Percentiles rank a stretch among this genome's conserved stretches.
Evolutionary conservation across 805 yeast species (phyloP).

Genomic region (Candida michaelii): DNA sequence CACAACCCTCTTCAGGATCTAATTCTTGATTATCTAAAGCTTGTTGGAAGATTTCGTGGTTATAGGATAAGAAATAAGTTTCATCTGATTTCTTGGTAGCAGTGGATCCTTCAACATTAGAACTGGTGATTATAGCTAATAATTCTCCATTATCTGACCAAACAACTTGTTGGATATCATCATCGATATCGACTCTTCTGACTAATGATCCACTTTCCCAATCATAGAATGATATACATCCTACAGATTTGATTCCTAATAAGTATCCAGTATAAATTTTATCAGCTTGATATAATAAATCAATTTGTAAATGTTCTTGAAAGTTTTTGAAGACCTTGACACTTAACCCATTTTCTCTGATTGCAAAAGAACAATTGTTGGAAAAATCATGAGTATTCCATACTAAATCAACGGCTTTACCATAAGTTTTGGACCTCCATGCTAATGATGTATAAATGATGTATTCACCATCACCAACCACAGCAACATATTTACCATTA

Average conservation of each 20-base stretch:
- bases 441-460: conserved; percentile 95
- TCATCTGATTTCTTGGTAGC: conserved; percentile 43
- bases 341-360: conserved; percentile 64
- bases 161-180: conserved; percentile 71
- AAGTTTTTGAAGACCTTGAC: conserved; percentile 81
- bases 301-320: conserved; percentile 68
- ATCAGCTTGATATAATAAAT: conserved; percentile 70
- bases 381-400: conserved; percentile 87
- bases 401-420: conserved; percentile 84
- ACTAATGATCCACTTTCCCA: conserved; percentile 89
- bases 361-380: conserved; percentile 68
- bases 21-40: conserved; percentile 57
- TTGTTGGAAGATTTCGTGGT: conserved; percentile 62
- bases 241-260: conserved; percentile 80
- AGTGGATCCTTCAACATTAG: conserved; percentile 10
- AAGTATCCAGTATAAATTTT: conserved; percentile 88
- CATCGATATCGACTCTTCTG: conserved; percentile 79
- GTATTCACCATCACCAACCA: conserved; percentile 97
- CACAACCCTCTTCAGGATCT: conserved; percentile 86
- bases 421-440: conserved; percentile 95
- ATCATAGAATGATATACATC: conserved; percentile 84
- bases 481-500: conserved; percentile 95
- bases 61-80: conserved; percentile 75
- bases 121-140: conserved; percentile 62
- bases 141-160: conserved; percentile 96